A percentile compares a stretch with the other conserved stretches of the same genome.
Evolutionary conservation across 140 eudicot genomes (phyloP).

Genomic region (Stevia rebaudiana): DNA sequence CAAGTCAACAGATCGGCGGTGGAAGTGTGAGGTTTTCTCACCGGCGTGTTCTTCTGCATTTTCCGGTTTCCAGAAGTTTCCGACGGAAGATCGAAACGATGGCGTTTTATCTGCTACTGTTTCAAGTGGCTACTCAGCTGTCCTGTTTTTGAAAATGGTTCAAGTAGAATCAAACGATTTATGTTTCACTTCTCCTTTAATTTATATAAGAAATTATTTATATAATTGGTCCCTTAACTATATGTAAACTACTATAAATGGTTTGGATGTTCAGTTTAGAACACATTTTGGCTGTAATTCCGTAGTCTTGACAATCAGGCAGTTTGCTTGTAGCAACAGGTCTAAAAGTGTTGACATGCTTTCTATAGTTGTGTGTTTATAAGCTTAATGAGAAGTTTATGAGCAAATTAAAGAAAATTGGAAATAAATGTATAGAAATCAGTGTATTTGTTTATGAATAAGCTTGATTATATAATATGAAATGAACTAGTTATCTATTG

Average conservation of each 20-base stretch:
- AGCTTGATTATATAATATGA: no score
- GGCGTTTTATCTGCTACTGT: conserved; percentile 14
- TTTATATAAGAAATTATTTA: background rate
- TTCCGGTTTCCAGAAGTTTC: conserved; percentile 14
- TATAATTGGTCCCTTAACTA: background rate
- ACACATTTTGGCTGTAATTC: background rate
- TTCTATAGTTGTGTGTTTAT: no score
- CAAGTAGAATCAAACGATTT: conserved; percentile 9
- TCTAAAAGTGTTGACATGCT: no score
- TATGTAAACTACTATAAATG: background rate
- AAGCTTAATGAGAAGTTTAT: no score
- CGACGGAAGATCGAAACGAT: conserved; percentile 14
- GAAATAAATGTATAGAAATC: no score
- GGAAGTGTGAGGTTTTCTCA: conserved; percentile 84
- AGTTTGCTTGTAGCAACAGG: no score
- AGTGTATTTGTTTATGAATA: no score
- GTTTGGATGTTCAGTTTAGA: background rate
- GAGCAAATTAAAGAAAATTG: no score
- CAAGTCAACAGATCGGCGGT: conserved; percentile 96
- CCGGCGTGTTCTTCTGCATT: conserved; percentile 73
- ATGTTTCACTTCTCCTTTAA: background rate
- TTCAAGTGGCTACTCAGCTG: conserved; percentile 18
- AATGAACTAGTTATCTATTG: no score
- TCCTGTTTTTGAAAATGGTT: conserved; percentile 10
- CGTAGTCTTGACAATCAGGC: no score